phyloP scores from a whole-genome alignment of 768 basidiomycete species.

The Trametes cingulata region DNA sequence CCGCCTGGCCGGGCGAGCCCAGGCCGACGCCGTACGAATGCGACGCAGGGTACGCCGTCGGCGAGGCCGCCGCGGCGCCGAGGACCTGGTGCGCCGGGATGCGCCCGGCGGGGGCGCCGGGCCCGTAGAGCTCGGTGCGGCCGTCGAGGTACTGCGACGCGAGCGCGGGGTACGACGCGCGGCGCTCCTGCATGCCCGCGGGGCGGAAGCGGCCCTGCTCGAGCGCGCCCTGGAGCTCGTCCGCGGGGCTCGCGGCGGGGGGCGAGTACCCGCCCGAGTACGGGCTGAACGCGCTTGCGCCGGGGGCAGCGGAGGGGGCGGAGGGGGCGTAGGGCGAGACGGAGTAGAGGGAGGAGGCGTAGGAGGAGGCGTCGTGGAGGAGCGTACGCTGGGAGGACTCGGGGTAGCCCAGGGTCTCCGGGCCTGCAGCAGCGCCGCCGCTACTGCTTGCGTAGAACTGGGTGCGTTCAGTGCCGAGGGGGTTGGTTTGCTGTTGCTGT shows the following conservation, averaged over 20 bases:
- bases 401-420: slow-evolving; percentile 30
- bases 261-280: slow-evolving; percentile 14
- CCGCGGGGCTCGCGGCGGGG: slow-evolving; percentile 4
- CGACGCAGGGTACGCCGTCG: not conserved
- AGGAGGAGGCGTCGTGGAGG: slow-evolving; percentile 29
- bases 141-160: slow-evolving; percentile 12
- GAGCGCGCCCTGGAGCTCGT: slow-evolving; percentile 17
- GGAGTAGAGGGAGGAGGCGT: slow-evolving; percentile 22
- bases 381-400: slow-evolving; percentile 36
- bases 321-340: slow-evolving; percentile 18
- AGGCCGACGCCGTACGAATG: not conserved
- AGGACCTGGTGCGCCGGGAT: not conserved
- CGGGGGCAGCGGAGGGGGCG: no score
- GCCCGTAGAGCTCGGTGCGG: slow-evolving; percentile 2
- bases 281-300: slow-evolving; percentile 5
- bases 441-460: slow-evolving; percentile 21
- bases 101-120: not conserved
- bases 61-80: slow-evolving; percentile 1
- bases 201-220: no score
- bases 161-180: slow-evolving; percentile 7
- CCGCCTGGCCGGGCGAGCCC: slow-evolving; percentile 4
- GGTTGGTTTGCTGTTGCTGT: slow-evolving; percentile 13
- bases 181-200: slow-evolving; percentile 12
- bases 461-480: slow-evolving; percentile 25
- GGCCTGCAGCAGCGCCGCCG: no score